phyloP scores from a whole-genome alignment of 2,329 filamentous ascomycete species.

The Ophiostoma australiae region DNA sequence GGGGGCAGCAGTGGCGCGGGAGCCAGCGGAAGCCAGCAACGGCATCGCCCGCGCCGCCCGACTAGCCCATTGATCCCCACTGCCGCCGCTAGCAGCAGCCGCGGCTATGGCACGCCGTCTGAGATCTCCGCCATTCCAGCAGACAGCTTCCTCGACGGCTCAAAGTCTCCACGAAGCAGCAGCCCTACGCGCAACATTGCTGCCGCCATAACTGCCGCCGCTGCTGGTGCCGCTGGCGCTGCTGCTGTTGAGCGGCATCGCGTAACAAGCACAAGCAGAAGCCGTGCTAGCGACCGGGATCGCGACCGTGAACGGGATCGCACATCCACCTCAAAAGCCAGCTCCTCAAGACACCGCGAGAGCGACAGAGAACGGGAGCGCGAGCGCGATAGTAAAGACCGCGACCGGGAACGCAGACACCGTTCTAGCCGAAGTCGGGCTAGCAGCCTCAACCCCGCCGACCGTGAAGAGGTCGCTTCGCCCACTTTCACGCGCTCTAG shows the following conservation, averaged over 20 bases:
- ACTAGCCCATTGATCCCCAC: slow-evolving; percentile 60
- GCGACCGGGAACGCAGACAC: slow-evolving; percentile 42
- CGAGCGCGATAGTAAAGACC: slow-evolving; percentile 29
- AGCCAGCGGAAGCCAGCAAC: slow-evolving; percentile 32
- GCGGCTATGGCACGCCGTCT: slow-evolving; percentile 60
- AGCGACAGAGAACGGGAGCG: slow-evolving; percentile 20
- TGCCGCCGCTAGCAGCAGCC: slow-evolving; percentile 51
- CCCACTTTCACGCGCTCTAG: slow-evolving; percentile 46
- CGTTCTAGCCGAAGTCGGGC: slow-evolving; percentile 47
- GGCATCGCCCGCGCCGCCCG: slow-evolving; percentile 49
- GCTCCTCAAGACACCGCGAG: slow-evolving; percentile 13
- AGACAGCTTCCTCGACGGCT: slow-evolving; percentile 59
- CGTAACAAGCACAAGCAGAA: slow-evolving; percentile 26
- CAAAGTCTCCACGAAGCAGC: slow-evolving; percentile 43
- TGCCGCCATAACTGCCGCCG: slow-evolving; percentile 38
- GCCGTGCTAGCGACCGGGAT: slow-evolving; percentile 40
- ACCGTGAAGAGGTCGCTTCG: slow-evolving; percentile 46
- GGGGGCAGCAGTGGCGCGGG: slow-evolving; percentile 32
- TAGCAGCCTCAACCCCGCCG: slow-evolving; percentile 42
- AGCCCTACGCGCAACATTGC: slow-evolving; percentile 42
- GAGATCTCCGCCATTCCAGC: slow-evolving; percentile 76
- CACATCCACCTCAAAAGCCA: background rate
- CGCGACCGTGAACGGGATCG: slow-evolving; percentile 35
- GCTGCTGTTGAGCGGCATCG: slow-evolving; percentile 38
- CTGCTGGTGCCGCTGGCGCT: slow-evolving; percentile 33